Percentiles rank a stretch among this genome's conserved stretches.
Conservation (phyloP, 2,329 filamentous ascomycete species). For the Zymoseptoria tritici region DNA sequence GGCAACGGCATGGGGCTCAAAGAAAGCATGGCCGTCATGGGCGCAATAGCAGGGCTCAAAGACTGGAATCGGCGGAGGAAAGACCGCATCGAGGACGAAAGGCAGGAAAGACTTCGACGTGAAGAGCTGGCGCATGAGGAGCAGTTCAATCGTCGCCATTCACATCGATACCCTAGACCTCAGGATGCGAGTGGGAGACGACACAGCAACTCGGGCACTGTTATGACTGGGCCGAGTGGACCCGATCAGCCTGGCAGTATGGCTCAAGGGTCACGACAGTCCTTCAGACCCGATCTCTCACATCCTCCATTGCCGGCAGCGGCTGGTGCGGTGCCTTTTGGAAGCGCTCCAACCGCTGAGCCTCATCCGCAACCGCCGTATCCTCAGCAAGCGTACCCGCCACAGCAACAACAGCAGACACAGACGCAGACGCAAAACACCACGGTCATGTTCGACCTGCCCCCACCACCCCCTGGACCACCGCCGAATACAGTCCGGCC, state of each 20-base stretch:
- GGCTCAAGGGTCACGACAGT: constrained; percentile 36
- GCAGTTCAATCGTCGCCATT: constrained; percentile 28
- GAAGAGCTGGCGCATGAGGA: constrained; percentile 40
- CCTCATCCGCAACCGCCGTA: neutral
- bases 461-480: constrained; percentile 29
- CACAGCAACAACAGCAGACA: constrained; percentile 5
- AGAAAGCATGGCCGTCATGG: constrained; percentile 42
- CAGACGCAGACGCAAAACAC: constrained; percentile 13
- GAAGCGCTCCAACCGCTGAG: neutral
- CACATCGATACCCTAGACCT: constrained; percentile 22
- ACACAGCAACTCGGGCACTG: constrained; percentile 24
- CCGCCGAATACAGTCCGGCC: constrained; percentile 23
- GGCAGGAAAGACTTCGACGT: constrained; percentile 48
- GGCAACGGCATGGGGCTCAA: constrained; percentile 31
- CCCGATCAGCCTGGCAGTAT: constrained; percentile 27
- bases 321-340: constrained; percentile 21
- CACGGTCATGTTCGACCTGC: constrained; percentile 10
- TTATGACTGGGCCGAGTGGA: constrained; percentile 24
- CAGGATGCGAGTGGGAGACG: constrained; percentile 23
- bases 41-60: constrained; percentile 27
- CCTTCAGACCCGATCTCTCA: constrained; percentile 23
- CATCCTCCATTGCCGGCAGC: constrained; percentile 29
- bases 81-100: constrained; percentile 53
- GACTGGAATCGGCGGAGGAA: constrained; percentile 43
- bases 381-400: constrained; percentile 1